phyloP scores from a whole-genome alignment of 2,329 filamentous ascomycete genomes.

The Stemphylium vesicarium region DNA sequence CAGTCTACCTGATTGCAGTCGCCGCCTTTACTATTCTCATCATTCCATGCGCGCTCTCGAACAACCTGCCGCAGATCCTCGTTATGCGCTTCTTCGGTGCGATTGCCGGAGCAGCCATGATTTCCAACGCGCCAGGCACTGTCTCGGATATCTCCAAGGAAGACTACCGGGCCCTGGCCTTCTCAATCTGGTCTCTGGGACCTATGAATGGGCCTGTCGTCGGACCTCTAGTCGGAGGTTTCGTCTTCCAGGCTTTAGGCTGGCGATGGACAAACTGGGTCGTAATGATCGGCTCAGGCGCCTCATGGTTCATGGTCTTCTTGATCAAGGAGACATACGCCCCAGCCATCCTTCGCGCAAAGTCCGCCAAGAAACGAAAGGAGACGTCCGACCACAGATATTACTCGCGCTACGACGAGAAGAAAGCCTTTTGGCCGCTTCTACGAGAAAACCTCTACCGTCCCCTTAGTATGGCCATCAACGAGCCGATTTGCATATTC shows the following conservation, averaged over 20 bases:
- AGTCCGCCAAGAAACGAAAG: slow-evolving; percentile 71
- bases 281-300: slow-evolving; percentile 67
- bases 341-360: slow-evolving; percentile 71
- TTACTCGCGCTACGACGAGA: slow-evolving; percentile 81
- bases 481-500: slow-evolving; percentile 85
- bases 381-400: slow-evolving; percentile 78
- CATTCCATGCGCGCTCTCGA: slow-evolving; percentile 73
- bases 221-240: slow-evolving; percentile 78
- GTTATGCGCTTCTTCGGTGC: slow-evolving; percentile 76
- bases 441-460: slow-evolving; percentile 77
- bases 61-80: slow-evolving; percentile 71
- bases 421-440: slow-evolving; percentile 67
- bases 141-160: slow-evolving; percentile 84
- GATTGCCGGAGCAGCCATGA: slow-evolving; percentile 77
- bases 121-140: slow-evolving; percentile 82
- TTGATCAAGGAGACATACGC: slow-evolving; percentile 81
- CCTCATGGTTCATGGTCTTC: slow-evolving; percentile 64
- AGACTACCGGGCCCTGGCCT: slow-evolving; percentile 79
- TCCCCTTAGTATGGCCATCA: slow-evolving; percentile 77
- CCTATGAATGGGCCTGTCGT: slow-evolving; percentile 74
- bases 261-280: slow-evolving; percentile 90
- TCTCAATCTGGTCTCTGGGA: slow-evolving; percentile 82
- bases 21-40: slow-evolving; percentile 70
- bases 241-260: slow-evolving; percentile 76
- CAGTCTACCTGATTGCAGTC: slow-evolving; percentile 72